phyloP scores from a whole-genome alignment of 2,329 filamentous ascomycete genomes.

The Fonsecaea pedrosoi region DNA sequence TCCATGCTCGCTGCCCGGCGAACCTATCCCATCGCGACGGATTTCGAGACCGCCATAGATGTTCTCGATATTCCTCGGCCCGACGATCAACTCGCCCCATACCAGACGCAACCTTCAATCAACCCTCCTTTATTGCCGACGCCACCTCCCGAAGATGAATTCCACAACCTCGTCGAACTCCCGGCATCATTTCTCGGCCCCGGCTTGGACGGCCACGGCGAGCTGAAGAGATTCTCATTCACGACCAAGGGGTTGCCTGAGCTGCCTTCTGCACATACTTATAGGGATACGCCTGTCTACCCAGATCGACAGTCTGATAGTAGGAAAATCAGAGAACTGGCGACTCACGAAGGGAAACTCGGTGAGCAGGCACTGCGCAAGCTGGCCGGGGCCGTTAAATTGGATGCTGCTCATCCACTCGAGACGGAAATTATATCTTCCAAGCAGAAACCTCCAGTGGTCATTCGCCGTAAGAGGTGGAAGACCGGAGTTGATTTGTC shows the following conservation, averaged over 20 bases:
- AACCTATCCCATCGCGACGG: constrained; percentile 62
- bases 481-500: constrained; percentile 34
- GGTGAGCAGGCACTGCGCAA: constrained; percentile 70
- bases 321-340: constrained; percentile 65
- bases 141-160: constrained; percentile 50
- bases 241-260: constrained; percentile 67
- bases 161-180: constrained; percentile 43
- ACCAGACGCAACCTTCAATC: constrained; percentile 43
- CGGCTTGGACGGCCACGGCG: constrained; percentile 56
- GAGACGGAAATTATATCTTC: constrained; percentile 44
- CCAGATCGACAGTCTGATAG: constrained; percentile 66
- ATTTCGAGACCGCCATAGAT: constrained; percentile 63
- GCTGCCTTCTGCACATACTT: constrained; percentile 70
- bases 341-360: constrained; percentile 69
- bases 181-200: constrained; percentile 57
- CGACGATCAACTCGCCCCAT: constrained; percentile 38
- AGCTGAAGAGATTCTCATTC: constrained; percentile 57
- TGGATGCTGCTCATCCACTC: constrained; percentile 50
- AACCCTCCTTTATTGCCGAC: constrained; percentile 46
- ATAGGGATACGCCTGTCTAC: constrained; percentile 65
- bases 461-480: constrained; percentile 36
- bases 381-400: constrained; percentile 59
- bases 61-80: constrained; percentile 46
- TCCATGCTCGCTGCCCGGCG: constrained; percentile 66
- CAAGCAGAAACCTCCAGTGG: constrained; percentile 41